Base-by-base conservation (phyloP, 1,284 basidiomycete genomes). In the Athelia sp. region DNA sequence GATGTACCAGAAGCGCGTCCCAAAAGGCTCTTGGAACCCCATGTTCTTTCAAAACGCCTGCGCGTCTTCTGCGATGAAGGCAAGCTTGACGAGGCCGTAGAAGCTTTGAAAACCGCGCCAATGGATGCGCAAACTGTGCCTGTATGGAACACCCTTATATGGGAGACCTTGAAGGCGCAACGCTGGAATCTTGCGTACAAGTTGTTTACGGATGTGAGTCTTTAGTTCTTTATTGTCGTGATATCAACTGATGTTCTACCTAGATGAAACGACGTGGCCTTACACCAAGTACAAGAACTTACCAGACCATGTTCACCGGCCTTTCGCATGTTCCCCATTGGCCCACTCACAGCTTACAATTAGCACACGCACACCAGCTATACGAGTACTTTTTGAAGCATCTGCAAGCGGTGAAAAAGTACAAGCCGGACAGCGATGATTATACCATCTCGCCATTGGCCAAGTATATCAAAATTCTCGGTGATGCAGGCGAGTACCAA, bases 231-330 rank as follows among this genome's bases (percentile, higher is more conserved):
- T 46, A 35, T 29, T 49, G n/a, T 50, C 44, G 54, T 34, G 36
- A 48, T 38, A 46, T 36, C 46, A 11, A 43, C 29, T 40, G 8
- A 40, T 21, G 8, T 17, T 40, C 19, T n/a, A 40, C 6, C 9
- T 43, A 90, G 89, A 88, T 91, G 87, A 90, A 89, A 63, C 76
- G 88, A 38, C 78, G 89, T 40, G 84, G 85, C 2, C 80, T 88
- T 58, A 72, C 70, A 45, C 86, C 88, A 18, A 81, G 74, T 42
- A 63, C 71, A n/a, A 64, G 78, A 46, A 88, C 87, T 1, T 90
- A 76, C 55, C 68, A 72, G 31, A 84, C 82, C 14, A 69, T 90
- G 64, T 71, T 91, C 60, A 72, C 62, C 35, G 86, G 84, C 4
- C 72, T 84, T 46, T 68, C 73, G 1, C 70, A 68, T 19, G 77